Percentiles rank a stretch among this genome's conserved stretches.
phyloP scores from a whole-genome alignment of 768 basidiomycete species.

The Wakefieldia striispora region DNA sequence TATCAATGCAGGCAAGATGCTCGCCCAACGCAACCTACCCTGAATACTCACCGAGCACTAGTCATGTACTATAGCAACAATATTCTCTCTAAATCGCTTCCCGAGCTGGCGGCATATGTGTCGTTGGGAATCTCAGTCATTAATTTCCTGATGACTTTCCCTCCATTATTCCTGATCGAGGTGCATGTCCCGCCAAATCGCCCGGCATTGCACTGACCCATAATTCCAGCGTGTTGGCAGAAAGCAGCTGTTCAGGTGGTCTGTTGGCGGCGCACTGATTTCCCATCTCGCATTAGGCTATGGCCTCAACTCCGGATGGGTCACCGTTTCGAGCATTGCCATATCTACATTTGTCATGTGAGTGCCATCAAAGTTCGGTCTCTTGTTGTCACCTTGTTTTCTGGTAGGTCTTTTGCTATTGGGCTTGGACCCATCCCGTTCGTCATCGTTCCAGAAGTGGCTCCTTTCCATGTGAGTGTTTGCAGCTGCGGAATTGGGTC shows the following conservation, averaged over 20 bases:
- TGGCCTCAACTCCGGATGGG: conserved; percentile 61
- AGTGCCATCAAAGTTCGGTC: conserved; percentile 21
- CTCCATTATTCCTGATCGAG: conserved; percentile 85
- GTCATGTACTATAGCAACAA: conserved; percentile 91
- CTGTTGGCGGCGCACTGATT: conserved; percentile 60
- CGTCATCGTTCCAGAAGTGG: conserved; percentile 87
- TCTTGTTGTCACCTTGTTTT: not conserved
- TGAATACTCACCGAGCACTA: conserved; percentile 24
- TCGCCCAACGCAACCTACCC: not conserved
- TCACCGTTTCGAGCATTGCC: conserved; percentile 64
- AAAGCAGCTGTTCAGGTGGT: conserved; percentile 62
- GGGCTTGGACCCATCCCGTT: conserved; percentile 94
- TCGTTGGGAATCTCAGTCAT: conserved; percentile 83
- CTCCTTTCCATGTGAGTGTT: conserved; percentile 67
- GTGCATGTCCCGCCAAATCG: conserved; percentile 35
- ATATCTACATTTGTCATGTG: conserved; percentile 83
- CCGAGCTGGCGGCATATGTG: conserved; percentile 75
- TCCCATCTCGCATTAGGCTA: conserved; percentile 69
- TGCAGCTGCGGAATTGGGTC: not conserved
- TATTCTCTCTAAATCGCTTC: conserved; percentile 78
- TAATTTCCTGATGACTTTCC: conserved; percentile 74
- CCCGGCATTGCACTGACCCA: conserved; percentile 2
- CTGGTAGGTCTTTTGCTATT: conserved; percentile 73
- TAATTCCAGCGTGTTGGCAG: conserved; percentile 67
- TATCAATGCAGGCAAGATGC: conserved; percentile 65